Evolutionary conservation across 2,329 filamentous ascomycete species (phyloP).

Genomic region (Monilinia laxa): DNA sequence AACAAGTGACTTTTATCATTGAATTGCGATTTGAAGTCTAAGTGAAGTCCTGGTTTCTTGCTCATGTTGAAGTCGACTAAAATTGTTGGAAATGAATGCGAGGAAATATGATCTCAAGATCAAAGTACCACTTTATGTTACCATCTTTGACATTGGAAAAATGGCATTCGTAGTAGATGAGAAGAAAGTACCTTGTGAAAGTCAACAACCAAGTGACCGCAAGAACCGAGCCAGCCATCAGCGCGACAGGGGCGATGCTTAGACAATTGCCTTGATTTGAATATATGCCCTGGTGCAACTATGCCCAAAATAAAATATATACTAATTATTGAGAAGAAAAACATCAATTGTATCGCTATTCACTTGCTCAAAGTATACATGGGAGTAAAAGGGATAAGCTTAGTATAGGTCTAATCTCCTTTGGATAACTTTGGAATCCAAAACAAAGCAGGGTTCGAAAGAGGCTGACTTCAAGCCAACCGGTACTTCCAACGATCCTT

Average conservation of each 20-base stretch:
- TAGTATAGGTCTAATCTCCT: not conserved
- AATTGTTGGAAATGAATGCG: no score
- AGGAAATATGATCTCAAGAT: no score
- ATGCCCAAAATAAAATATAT: not conserved
- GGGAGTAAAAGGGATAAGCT: not conserved
- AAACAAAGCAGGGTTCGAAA: not conserved
- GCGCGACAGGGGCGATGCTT: not conserved
- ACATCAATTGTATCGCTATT: not conserved
- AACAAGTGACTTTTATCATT: not conserved
- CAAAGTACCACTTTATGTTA: no score
- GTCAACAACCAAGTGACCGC: not conserved
- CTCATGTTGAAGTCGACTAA: no score
- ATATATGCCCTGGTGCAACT: no score
- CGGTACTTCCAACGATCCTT: constrained; percentile 1
- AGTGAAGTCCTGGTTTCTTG: not conserved
- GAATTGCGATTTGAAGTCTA: not conserved
- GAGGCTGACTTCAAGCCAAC: not conserved
- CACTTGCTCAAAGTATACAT: not conserved
- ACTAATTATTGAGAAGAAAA: not conserved
- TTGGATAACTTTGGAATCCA: not conserved
- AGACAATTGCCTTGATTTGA: not conserved
- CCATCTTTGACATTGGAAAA: no score
- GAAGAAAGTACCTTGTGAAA: not conserved
- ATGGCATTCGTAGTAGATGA: no score
- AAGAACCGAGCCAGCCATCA: not conserved